These are phyloP conservation scores for Aspergillus haitiensis DNA, from an alignment of 495 filamentous ascomycete species.

Conservation along the genomic window DNA sequence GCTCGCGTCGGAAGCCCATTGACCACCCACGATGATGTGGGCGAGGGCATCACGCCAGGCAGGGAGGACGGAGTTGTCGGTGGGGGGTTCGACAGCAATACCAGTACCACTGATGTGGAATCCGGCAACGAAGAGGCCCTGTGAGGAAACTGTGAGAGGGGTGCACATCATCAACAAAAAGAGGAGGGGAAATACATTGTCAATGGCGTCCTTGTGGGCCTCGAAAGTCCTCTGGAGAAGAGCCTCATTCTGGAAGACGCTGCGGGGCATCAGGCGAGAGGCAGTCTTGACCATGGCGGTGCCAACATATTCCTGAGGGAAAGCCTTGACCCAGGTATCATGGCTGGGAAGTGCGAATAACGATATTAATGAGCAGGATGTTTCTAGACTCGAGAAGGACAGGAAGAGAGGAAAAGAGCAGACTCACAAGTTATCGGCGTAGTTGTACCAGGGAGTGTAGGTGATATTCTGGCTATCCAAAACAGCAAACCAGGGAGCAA, in stretches of 20 bases:
- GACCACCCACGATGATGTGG: slow-evolving; percentile 49
- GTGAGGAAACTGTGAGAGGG: too few relatives aligned
- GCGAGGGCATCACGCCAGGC: slow-evolving; percentile 55
- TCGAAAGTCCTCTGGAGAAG: slow-evolving; percentile 43
- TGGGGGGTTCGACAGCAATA: slow-evolving; percentile 37
- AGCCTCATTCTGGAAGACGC: slow-evolving; percentile 40
- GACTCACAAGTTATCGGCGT: slow-evolving; percentile 45
- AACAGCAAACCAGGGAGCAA: slow-evolving; percentile 48
- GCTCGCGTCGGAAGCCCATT: slow-evolving; percentile 24
- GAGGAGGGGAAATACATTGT: neutral
- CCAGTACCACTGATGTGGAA: slow-evolving; percentile 52
- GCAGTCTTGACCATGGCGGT: slow-evolving; percentile 39
- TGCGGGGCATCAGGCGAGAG: slow-evolving; percentile 54
- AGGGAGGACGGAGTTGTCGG: slow-evolving; percentile 51
- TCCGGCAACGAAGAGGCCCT: slow-evolving; percentile 34
- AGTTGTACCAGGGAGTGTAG: slow-evolving; percentile 47
- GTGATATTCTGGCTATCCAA: slow-evolving; percentile 35
- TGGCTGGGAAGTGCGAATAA: slow-evolving; percentile 22
- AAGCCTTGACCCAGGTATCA: slow-evolving; percentile 47
- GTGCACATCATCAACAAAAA: neutral
- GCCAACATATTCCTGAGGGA: slow-evolving; percentile 50
- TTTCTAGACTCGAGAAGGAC: neutral
- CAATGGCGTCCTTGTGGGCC: slow-evolving; percentile 48
- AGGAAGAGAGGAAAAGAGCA: neutral
- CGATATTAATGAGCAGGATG: neutral